These are phyloP conservation scores for Elsinoe perseae DNA, from an alignment of 2,329 filamentous ascomycete species.

Conservation along the genomic window DNA sequence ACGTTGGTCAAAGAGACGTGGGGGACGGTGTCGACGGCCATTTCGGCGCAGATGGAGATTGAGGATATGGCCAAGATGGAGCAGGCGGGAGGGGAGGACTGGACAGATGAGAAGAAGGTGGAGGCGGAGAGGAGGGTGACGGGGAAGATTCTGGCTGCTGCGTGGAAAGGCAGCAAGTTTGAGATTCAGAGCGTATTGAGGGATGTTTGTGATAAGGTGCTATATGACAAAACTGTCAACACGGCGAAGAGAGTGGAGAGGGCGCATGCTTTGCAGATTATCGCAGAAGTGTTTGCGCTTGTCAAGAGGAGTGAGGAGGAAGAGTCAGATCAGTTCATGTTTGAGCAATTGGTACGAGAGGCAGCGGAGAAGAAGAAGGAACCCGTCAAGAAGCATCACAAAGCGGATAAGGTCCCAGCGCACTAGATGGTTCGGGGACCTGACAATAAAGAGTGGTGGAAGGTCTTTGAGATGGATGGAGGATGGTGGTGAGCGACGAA, in stretches of 20 bases:
- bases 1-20: constrained; percentile 96
- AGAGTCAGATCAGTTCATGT: constrained; percentile 97
- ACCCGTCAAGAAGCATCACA: constrained; percentile 56
- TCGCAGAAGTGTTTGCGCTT: constrained; percentile 83
- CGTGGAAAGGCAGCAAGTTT: constrained; percentile 93
- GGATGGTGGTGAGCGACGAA: constrained; percentile 3
- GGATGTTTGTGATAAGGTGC: constrained; percentile 84
- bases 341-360: constrained; percentile 95
- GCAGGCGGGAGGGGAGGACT: constrained; percentile 89
- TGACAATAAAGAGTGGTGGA: constrained; percentile 3
- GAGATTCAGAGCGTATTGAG: constrained; percentile 94
- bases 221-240: constrained; percentile 71
- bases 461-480: not conserved
- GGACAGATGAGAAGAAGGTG: constrained; percentile 94
- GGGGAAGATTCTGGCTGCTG: constrained; percentile 93
- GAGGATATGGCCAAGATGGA: constrained; percentile 98
- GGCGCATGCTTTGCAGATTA: constrained; percentile 78
- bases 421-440: not conserved
- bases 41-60: constrained; percentile 96
- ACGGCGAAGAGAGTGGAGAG: constrained; percentile 82
- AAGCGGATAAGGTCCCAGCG: constrained; percentile 28
- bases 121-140: constrained; percentile 95
- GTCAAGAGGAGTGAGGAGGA: constrained; percentile 66
- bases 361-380: constrained; percentile 89
- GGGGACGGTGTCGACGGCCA: constrained; percentile 93